These are phyloP conservation scores for Intubia oerlemansii DNA, from an alignment of 2,329 filamentous ascomycete species.

Conservation along the genomic window DNA sequence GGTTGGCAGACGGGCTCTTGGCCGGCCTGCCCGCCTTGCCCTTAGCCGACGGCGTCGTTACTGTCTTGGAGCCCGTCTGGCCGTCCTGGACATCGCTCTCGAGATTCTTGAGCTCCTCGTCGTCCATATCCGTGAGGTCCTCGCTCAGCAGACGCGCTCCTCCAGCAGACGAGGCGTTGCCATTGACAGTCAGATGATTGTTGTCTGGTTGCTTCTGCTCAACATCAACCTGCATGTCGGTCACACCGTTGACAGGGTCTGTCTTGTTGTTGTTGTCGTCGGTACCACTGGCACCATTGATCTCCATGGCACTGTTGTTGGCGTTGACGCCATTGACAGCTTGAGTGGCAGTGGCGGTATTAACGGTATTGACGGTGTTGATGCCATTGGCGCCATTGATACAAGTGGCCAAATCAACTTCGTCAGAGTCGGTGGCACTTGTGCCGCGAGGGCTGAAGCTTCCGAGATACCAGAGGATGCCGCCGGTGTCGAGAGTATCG, in stretches of 20 bases:
- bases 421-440: constrained; percentile 37
- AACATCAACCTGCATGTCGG: no score
- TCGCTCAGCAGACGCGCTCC: constrained; percentile 54
- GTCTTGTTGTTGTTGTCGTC: no score
- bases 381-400: no score
- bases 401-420: no score
- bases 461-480: constrained; percentile 73
- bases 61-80: no score
- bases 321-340: no score
- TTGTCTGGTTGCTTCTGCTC: no score
- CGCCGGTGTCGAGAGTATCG: constrained; percentile 46
- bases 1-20: background rate
- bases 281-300: no score
- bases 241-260: no score
- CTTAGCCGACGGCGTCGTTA: constrained; percentile 9
- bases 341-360: no score
- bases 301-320: no score
- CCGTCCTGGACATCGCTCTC: constrained; percentile 29
- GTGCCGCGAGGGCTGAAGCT: constrained; percentile 63
- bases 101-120: constrained; percentile 64
- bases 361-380: no score
- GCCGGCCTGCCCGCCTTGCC: background rate
- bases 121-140: constrained; percentile 77
- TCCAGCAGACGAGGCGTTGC: constrained; percentile 16
- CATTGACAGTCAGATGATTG: background rate